Conservation (phyloP, 768 basidiomycete species). For the Pleurotus giganteus region DNA sequence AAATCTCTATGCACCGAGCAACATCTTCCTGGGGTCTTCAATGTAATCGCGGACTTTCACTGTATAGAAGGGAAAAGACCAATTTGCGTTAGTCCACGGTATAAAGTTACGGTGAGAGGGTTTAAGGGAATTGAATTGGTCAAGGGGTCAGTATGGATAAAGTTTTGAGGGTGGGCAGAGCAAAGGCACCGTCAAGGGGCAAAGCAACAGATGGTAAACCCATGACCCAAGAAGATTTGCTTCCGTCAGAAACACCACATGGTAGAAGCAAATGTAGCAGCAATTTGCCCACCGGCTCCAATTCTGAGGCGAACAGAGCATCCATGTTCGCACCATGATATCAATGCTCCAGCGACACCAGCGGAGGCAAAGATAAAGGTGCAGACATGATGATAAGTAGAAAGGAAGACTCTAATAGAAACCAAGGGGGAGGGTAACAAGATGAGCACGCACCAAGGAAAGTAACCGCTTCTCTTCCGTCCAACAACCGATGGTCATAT, state of each 20-base stretch:
- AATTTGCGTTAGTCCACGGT: background rate
- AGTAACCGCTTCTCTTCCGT: slow-evolving; percentile 94
- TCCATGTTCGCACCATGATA: no score
- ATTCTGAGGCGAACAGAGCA: no score
- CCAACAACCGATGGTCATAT: slow-evolving; percentile 94
- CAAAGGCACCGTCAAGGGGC: background rate
- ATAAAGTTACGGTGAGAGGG: background rate
- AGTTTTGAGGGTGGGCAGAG: background rate
- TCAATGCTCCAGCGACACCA: no score
- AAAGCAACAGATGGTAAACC: background rate
- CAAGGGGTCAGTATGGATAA: background rate
- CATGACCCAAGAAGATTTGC: background rate
- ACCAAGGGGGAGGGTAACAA: background rate
- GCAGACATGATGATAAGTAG: background rate
- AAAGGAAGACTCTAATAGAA: background rate
- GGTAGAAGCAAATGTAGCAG: no score
- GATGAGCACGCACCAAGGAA: slow-evolving; percentile 78
- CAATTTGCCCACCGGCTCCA: no score
- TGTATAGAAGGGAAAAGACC: slow-evolving; percentile 23
- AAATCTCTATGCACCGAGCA: slow-evolving; percentile 41
- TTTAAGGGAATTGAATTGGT: background rate
- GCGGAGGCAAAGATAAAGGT: background rate
- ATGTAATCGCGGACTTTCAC: slow-evolving; percentile 93
- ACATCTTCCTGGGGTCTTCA: slow-evolving; percentile 93
- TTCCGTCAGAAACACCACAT: background rate